These are phyloP conservation scores for Falciphora oryzae DNA, from an alignment of 2,329 filamentous ascomycete genomes.

Conservation along the genomic window DNA sequence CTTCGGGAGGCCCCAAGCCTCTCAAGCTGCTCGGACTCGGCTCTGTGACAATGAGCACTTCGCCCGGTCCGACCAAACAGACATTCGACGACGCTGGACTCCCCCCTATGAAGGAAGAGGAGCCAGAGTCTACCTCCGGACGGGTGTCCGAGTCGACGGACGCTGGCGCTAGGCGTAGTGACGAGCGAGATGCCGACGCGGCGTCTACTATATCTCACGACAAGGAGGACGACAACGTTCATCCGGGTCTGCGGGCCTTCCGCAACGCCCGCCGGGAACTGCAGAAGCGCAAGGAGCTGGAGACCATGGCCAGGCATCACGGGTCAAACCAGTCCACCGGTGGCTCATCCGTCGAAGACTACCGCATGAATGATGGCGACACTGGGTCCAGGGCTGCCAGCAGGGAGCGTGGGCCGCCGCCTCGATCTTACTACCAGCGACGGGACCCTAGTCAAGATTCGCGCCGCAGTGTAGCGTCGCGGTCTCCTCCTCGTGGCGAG, in stretches of 20 bases:
- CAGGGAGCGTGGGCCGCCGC: slow-evolving; percentile 3
- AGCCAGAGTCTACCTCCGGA: neutral
- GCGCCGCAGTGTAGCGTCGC: slow-evolving; percentile 22
- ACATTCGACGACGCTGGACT: slow-evolving; percentile 28
- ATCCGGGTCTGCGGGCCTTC: slow-evolving; percentile 51
- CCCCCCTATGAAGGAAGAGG: slow-evolving; percentile 23
- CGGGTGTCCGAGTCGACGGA: slow-evolving; percentile 9
- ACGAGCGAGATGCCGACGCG: slow-evolving; percentile 13
- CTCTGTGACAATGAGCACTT: slow-evolving; percentile 32
- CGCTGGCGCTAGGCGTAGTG: slow-evolving; percentile 5
- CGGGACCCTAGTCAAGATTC: slow-evolving; percentile 39
- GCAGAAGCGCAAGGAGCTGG: slow-evolving; percentile 49
- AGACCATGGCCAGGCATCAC: slow-evolving; percentile 33
- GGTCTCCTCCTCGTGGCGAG: slow-evolving; percentile 30
- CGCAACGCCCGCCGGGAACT: slow-evolving; percentile 52
- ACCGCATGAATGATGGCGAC: neutral
- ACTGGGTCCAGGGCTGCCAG: slow-evolving; percentile 9
- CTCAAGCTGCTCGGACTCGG: slow-evolving; percentile 58
- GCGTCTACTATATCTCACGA: slow-evolving; percentile 16
- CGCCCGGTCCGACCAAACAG: slow-evolving; percentile 33
- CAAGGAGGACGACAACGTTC: slow-evolving; percentile 35
- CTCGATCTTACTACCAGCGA: slow-evolving; percentile 30
- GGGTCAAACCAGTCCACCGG: slow-evolving; percentile 15
- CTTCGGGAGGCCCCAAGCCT: slow-evolving; percentile 42
- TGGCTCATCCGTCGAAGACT: slow-evolving; percentile 1